Evolutionary conservation across 345 rosid genomes (phyloP).

Genomic region (Syzygium grande): DNA sequence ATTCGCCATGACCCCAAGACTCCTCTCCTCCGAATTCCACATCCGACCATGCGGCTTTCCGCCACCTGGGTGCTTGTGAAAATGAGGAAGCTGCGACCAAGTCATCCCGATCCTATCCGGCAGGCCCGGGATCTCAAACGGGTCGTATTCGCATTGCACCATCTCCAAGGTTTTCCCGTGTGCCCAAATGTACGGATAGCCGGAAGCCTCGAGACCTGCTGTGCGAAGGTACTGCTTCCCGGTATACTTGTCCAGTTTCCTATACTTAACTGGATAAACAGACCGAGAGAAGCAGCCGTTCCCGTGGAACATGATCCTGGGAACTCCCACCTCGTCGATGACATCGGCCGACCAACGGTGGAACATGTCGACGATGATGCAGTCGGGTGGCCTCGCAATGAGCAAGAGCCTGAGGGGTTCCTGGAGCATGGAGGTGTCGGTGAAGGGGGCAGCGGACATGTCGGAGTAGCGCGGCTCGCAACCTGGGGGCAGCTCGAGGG

Average conservation of each 20-base stretch:
- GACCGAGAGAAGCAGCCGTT: constrained; percentile 26
- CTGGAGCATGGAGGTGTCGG: constrained; percentile 22
- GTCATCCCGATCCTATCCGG: constrained; percentile 30
- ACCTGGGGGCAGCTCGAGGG: constrained; percentile 5
- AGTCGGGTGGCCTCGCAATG: constrained; percentile 5
- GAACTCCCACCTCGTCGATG: constrained; percentile 9
- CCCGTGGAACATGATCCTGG: constrained; percentile 28
- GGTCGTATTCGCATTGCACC: constrained; percentile 27
- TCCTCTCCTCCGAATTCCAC: neutral
- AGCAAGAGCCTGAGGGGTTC: constrained; percentile 11
- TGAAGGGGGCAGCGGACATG: constrained; percentile 9
- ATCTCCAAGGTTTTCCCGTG: neutral
- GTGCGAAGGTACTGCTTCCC: too few species aligned
- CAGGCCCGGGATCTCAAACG: constrained; percentile 30
- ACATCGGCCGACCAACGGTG: constrained; percentile 15
- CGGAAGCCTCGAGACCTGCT: too few species aligned
- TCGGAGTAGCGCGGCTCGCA: constrained; percentile 3
- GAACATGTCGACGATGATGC: constrained; percentile 27
- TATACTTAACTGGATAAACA: too few species aligned
- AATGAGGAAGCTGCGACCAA: constrained; percentile 20
- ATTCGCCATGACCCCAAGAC: constrained; percentile 28
- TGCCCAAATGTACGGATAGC: too few species aligned
- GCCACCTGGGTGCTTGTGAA: neutral
- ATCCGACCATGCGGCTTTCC: neutral
- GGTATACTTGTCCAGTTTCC: too few species aligned